Evolutionary conservation across 2,329 filamentous ascomycete species (phyloP).

Genomic region (Hymenoscyphus scutula): DNA sequence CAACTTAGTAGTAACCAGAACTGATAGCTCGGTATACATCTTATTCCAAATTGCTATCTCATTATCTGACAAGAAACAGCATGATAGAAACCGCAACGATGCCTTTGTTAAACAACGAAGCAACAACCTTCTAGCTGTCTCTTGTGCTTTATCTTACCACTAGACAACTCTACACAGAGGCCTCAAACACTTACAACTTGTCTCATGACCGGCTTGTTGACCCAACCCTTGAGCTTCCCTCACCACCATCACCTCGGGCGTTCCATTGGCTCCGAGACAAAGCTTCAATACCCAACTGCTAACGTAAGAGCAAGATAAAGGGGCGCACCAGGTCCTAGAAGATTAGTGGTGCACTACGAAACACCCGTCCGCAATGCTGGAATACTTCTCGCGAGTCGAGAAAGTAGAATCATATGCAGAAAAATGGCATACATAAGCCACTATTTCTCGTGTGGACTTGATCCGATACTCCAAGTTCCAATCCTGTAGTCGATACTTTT

Average conservation of each 20-base stretch:
- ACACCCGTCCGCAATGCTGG: not conserved
- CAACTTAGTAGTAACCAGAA: no score
- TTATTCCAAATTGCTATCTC: not conserved
- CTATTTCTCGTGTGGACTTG: not conserved
- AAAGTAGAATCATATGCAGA: not conserved
- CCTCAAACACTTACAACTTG: not conserved
- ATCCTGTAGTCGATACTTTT: not conserved
- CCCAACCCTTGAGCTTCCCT: not conserved
- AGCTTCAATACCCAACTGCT: not conserved
- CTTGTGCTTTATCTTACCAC: not conserved
- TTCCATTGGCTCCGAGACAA: not conserved
- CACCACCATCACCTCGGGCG: not conserved
- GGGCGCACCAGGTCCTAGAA: no score
- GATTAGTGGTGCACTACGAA: not conserved
- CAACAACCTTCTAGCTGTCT: not conserved
- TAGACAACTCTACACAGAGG: not conserved
- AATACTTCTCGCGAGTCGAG: not conserved
- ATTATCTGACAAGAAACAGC: not conserved
- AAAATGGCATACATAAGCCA: not conserved
- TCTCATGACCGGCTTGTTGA: not conserved
- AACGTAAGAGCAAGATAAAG: no score
- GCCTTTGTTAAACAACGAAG: not conserved
- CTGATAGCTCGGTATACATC: no score
- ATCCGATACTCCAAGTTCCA: not conserved
- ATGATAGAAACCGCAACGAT: not conserved